These are phyloP conservation scores for Senecio squalidus DNA, from an alignment of 140 eudicot genomes.

Conservation along the genomic window DNA sequence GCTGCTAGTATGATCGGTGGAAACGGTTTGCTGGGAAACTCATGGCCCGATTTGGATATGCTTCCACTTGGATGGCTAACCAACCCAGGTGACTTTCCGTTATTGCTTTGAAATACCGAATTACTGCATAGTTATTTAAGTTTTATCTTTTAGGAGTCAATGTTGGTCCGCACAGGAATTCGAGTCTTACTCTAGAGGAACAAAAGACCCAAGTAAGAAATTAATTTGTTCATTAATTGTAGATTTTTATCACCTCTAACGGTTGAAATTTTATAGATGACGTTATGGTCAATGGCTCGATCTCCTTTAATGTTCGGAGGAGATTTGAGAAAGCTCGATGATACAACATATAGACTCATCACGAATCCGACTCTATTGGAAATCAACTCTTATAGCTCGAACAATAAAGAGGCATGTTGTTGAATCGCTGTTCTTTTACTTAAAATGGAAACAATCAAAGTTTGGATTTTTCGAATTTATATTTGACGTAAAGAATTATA, in stretches of 20 bases:
- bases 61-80: conserved; percentile 97
- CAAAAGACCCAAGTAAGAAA: conserved; percentile 43
- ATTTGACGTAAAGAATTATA: not conserved
- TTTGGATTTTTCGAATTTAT: not conserved
- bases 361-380: conserved; percentile 74
- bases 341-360: conserved; percentile 55
- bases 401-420: conserved; percentile 70
- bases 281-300: conserved; percentile 87
- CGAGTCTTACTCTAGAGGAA: conserved; percentile 56
- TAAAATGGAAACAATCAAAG: not conserved
- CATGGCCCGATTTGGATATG: conserved; percentile 98
- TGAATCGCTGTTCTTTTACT: not conserved
- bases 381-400: conserved; percentile 80
- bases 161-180: conserved; percentile 71
- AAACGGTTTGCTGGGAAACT: conserved; percentile 52
- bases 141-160: conserved; percentile 43
- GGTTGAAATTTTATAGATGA: conserved; percentile 38
- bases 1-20: conserved; percentile 69
- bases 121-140: not conserved
- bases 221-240: too few relatives aligned
- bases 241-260: too few relatives aligned
- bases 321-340: conserved; percentile 81
- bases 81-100: conserved; percentile 45
- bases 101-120: not conserved
- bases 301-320: conserved; percentile 99